These are phyloP conservation scores for Trichoderma cornu-damae DNA, from an alignment of 2,329 filamentous ascomycete genomes.

Conservation along the genomic window DNA sequence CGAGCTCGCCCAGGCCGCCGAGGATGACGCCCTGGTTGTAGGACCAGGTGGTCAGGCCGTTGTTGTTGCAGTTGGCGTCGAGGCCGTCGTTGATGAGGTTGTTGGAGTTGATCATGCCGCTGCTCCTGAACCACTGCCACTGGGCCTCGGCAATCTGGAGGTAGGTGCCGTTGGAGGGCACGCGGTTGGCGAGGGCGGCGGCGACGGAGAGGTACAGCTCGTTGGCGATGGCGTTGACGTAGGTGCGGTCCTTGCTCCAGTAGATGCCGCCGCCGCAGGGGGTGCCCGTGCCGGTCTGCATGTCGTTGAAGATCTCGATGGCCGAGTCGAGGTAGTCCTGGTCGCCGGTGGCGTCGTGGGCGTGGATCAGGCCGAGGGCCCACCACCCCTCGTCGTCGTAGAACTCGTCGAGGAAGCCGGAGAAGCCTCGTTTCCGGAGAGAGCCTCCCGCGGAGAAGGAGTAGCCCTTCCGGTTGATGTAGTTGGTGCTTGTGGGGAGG, in stretches of 20 bases:
- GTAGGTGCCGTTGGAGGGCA: conserved; percentile 39
- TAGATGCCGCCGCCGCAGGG: conserved; percentile 52
- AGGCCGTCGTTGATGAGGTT: conserved; percentile 52
- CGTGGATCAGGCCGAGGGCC: conserved; percentile 54
- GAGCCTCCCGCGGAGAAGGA: conserved; percentile 27
- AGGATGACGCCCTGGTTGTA: conserved; percentile 58
- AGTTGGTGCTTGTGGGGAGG: conserved; percentile 29
- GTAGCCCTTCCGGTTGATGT: conserved; percentile 23
- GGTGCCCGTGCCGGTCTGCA: conserved; percentile 44
- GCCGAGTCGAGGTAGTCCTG: conserved; percentile 50
- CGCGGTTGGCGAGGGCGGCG: conserved; percentile 48
- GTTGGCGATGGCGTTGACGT: conserved; percentile 54
- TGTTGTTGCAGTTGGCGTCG: conserved; percentile 44
- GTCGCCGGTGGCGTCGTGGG: conserved; percentile 51
- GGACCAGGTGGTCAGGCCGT: conserved; percentile 45
- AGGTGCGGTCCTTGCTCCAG: conserved; percentile 49
- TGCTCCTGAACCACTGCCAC: conserved; percentile 49
- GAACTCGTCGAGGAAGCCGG: conserved; percentile 46
- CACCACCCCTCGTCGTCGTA: conserved; percentile 63
- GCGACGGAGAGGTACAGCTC: conserved; percentile 53
- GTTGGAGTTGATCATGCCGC: conserved; percentile 48
- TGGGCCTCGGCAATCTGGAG: conserved; percentile 45
- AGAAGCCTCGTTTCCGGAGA: conserved; percentile 30
- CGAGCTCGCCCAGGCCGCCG: conserved; percentile 50
- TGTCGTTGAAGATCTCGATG: conserved; percentile 51